Conservation (phyloP, 108 stramenopile genomes). For the Epithemia pelagica region DNA sequence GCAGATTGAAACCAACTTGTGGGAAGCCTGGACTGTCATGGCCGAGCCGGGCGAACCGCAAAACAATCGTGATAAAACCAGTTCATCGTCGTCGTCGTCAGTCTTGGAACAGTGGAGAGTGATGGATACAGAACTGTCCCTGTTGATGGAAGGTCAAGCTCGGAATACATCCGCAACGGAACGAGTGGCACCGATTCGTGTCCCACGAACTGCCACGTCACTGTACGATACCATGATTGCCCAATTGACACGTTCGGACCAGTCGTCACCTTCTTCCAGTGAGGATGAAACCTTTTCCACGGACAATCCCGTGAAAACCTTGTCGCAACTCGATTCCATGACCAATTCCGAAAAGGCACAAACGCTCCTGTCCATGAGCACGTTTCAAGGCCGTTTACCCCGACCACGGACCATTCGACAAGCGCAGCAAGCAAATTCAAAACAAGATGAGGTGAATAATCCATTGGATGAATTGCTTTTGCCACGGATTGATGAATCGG, state of each 20-base stretch:
- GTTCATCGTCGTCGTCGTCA: neutral
- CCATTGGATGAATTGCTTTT: conserved; percentile 68
- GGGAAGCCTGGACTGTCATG: conserved; percentile 32
- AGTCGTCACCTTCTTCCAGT: conserved; percentile 14
- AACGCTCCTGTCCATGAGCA: conserved; percentile 58
- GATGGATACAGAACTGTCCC: conserved; percentile 23
- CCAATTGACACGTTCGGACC: neutral
- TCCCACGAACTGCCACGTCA: conserved; percentile 53
- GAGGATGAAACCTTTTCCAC: conserved; percentile 40
- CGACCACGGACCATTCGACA: conserved; percentile 53
- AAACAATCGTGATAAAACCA: neutral
- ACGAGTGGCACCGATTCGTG: conserved; percentile 39
- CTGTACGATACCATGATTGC: conserved; percentile 25
- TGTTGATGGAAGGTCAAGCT: conserved; percentile 53
- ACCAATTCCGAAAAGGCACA: conserved; percentile 57
- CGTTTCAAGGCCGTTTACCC: conserved; percentile 56
- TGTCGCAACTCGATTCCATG: conserved; percentile 60
- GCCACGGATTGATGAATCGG: conserved; percentile 78
- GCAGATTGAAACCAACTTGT: conserved; percentile 45
- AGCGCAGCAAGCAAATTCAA: neutral
- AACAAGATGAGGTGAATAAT: conserved; percentile 2
- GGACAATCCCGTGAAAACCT: conserved; percentile 61
- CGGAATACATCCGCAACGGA: conserved; percentile 17
- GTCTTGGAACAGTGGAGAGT: conserved; percentile 19
- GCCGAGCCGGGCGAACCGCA: conserved; percentile 5